Conservation (phyloP, 768 basidiomycete genomes). For the Lentinus brumalis region DNA sequence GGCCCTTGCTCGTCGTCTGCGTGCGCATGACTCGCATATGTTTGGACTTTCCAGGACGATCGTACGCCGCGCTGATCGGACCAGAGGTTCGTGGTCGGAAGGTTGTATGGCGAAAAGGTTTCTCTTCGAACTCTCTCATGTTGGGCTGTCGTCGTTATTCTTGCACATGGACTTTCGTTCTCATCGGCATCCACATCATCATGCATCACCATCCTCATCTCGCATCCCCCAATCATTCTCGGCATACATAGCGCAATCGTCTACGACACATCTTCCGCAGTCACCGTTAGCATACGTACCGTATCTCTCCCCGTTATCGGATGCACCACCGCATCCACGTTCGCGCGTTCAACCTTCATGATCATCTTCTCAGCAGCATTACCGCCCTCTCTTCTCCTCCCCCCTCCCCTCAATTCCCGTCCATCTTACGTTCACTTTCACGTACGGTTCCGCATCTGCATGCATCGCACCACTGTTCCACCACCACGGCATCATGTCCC, state of each 20-base stretch:
- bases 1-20: not conserved
- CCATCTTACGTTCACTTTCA: slow-evolving; percentile 4
- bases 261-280: slow-evolving; percentile 1
- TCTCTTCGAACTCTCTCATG: slow-evolving; percentile 17
- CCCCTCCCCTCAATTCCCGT: not conserved
- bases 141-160: slow-evolving; percentile 20
- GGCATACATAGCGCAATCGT: slow-evolving; percentile 10
- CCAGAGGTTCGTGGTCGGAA: not conserved
- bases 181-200: slow-evolving; percentile 13
- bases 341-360: slow-evolving; percentile 18
- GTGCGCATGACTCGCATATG: not conserved
- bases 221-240: not conserved
- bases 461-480: slow-evolving; percentile 20
- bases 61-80: not conserved
- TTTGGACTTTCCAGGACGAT: slow-evolving; percentile 1
- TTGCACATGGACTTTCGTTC: slow-evolving; percentile 24
- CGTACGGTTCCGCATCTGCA: slow-evolving; percentile 7
- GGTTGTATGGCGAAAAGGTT: slow-evolving; percentile 25
- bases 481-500: slow-evolving; percentile 18
- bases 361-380: not conserved
- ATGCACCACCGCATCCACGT: slow-evolving; percentile 14
- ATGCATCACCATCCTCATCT: slow-evolving; percentile 28
- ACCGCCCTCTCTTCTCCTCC: not conserved
- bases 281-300: not conserved
- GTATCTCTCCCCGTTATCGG: not conserved